Evolutionary conservation across 345 rosid genomes (phyloP).

Genomic region (Euphorbia peplus): DNA sequence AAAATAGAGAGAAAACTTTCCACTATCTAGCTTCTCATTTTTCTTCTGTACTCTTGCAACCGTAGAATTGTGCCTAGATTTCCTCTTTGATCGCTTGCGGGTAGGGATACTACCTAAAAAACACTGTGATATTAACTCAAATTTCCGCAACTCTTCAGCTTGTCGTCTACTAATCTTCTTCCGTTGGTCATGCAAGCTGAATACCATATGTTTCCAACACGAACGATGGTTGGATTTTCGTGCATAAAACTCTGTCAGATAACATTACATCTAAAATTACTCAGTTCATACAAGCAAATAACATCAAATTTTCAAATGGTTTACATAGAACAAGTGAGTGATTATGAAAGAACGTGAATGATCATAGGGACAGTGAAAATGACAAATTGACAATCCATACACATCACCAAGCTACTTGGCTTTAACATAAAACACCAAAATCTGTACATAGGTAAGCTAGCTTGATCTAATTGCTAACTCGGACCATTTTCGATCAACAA

Average conservation of each 20-base stretch:
- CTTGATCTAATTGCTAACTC: background rate
- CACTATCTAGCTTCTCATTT: conserved; percentile 22
- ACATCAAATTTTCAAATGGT: background rate
- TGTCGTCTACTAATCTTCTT: conserved; percentile 26
- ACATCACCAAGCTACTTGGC: background rate
- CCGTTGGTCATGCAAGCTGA: conserved; percentile 15
- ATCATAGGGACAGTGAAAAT: background rate
- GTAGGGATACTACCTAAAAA: conserved; percentile 36
- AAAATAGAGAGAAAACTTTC: conserved; percentile 28
- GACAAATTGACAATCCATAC: background rate
- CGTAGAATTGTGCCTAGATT: conserved; percentile 29
- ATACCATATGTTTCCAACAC: conserved; percentile 58
- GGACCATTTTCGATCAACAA: background rate
- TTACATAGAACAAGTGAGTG: background rate
- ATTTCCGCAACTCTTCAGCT: conserved; percentile 13
- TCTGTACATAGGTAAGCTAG: background rate
- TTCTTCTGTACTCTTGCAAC: conserved; percentile 20
- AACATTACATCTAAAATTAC: background rate
- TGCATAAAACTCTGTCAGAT: conserved; percentile 27
- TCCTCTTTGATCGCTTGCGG: conserved; percentile 43
- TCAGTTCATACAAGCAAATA: background rate
- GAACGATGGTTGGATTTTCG: conserved; percentile 48
- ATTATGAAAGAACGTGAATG: background rate
- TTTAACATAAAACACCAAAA: background rate
- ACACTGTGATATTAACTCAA: conserved; percentile 40